Evolutionary conservation across 805 yeast species (phyloP), one percentile per base, ranked within the genome.

Genomic region (Metschnikowia picachoensis): DNA sequence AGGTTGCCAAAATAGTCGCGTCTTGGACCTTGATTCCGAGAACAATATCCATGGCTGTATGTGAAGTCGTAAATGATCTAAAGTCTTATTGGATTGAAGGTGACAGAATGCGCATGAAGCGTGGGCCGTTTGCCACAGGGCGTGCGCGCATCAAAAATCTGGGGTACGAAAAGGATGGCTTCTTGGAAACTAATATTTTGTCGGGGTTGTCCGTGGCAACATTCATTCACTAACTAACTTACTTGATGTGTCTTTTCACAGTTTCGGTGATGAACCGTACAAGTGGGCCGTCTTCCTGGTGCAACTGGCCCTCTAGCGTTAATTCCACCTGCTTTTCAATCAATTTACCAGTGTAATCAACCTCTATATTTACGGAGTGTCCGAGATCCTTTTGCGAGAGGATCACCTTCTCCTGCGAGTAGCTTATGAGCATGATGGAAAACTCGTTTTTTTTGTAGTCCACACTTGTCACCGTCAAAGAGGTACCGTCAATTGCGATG

Each of bases 311-410:
- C 48, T 76, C 73, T 49, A 86, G 67, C 51, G 77, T 74, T 32
- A 75, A 46, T 47, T 74, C 77, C 44, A 94, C 85, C 67, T 92
- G 98, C 64, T 88, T 83, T 60, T 88, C 97, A 46, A 92, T 80
- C 48, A 90, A 75, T 68, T 94, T 94, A 15, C 98, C 99, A 34
- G 92, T 86, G 42, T 92, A 72, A 65, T 94, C 99, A 30, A 94
- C 99, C 67, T 94, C 99, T 40, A 94, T 82, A 59, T 94, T 94
- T 27, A 94, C 95, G 14, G 60, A 55, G 34, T 76, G 85, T 1
- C 88, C 91, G 4, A 78, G 58, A 9, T 63, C 52, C 60, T 88
- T 91, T 47, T 60, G 55, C 8, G 97, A 84, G 66, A 90, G 67
- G 2, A 85, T 72, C 17, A 94, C 97, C 61, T 80, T 82, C 12